Evolutionary conservation across 75 land plant species (phyloP).

Genomic region (Adiantum capillusveneris): DNA sequence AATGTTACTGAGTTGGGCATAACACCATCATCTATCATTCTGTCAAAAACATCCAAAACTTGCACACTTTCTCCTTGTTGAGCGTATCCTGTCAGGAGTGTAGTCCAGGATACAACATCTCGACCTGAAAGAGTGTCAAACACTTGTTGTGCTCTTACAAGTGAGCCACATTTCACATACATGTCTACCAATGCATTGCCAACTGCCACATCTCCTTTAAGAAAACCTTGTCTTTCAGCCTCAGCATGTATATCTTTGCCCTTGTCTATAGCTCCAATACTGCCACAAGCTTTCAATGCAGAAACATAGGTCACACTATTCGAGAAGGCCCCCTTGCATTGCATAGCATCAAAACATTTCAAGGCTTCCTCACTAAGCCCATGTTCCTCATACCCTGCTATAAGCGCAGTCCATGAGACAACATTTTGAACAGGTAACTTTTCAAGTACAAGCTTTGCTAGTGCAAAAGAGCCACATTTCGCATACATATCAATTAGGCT

Average conservation of each 20-base stretch:
- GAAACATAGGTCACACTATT: constrained; percentile 45
- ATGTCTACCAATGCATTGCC: constrained; percentile 34
- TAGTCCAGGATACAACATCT: constrained; percentile 59
- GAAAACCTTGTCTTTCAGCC: neutral
- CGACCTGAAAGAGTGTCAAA: constrained; percentile 38
- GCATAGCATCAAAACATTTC: constrained; percentile 41
- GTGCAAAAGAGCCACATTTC: constrained; percentile 23
- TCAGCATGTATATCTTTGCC: constrained; percentile 27
- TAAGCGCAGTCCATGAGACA: constrained; percentile 16
- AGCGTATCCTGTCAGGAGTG: constrained; percentile 42
- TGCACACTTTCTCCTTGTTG: constrained; percentile 31
- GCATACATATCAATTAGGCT: constrained; percentile 70
- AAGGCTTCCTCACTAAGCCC: constrained; percentile 35
- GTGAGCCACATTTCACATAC: constrained; percentile 40
- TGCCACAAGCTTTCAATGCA: constrained; percentile 49
- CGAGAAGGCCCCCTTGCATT: constrained; percentile 18
- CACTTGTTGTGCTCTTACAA: constrained; percentile 22
- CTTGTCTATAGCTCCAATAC: constrained; percentile 31
- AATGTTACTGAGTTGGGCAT: constrained; percentile 51
- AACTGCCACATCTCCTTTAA: neutral
- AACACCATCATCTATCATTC: constrained; percentile 47
- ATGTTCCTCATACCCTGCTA: constrained; percentile 15
- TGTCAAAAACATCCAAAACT: constrained; percentile 36
- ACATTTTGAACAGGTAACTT: constrained; percentile 5
- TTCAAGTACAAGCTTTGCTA: constrained; percentile 5